Evolutionary conservation across 2,329 filamentous ascomycete species (phyloP), one percentile per base, ranked within the genome.

Genomic region (Hirsutella minnesotensis): DNA sequence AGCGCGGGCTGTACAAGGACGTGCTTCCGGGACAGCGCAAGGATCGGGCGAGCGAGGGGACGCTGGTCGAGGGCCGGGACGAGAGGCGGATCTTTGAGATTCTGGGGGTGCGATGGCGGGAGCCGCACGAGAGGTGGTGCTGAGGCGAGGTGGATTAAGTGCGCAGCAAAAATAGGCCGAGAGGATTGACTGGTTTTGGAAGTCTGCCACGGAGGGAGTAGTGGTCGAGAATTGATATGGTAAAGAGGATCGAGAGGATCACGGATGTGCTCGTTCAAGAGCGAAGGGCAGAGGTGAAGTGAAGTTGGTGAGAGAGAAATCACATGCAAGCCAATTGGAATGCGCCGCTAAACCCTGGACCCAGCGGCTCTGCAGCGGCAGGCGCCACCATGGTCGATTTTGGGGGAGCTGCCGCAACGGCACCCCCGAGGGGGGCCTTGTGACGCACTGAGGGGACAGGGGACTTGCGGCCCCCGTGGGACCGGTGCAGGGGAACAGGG

Each of bases 61-160:
- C 70, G 42, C 56, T 94, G 53, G 60, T 94, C 0, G 88, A 94
- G 62, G 81, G 83, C 0, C 68, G 69, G 45, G 75, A 83, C 52
- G 88, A 95, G 70, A 81, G 67, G 66, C 77, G 64, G 56, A 95
- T 95, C 31, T 95, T 95, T 59, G 80, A 83, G 62, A 67, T 81
- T 9, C 61, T 95, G 43, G 85, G 83, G 0, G 86, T 95, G n/a
- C 79, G 83, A 35, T 95, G 86, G 83, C 75, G 87, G 52, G 77
- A 81, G 53, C 84, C 86, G 9, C 70, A 79, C 56, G 77, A 92
- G 59, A 69, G 86, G 45, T 83, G 85, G 66, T 89, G 85, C 57
- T 87, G 59, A 71, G 7, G 13, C 1, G 3, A 30, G 15, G 3
- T n/a, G 13, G 13, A n/a, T 21, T 22, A 20, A 7, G 10, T 20